These are phyloP conservation scores for Erythrophleum ivorense DNA, from an alignment of 331 rosid species.

Conservation along the genomic window DNA sequence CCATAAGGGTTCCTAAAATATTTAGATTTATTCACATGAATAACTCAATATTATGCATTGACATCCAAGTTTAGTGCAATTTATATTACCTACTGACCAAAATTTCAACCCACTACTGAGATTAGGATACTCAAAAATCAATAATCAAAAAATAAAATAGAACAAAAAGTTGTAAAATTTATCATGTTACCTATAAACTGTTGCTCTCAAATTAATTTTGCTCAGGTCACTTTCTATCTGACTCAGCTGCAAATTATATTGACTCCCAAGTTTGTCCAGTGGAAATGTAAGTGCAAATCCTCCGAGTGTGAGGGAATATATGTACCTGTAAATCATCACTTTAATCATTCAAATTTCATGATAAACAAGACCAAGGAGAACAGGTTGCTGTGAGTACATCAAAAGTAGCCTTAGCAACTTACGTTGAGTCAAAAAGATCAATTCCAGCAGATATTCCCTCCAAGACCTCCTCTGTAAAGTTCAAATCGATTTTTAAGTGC, in stretches of 20 bases:
- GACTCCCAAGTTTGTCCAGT: constrained; percentile 50
- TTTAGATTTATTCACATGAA: not conserved
- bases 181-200: constrained; percentile 62
- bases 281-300: constrained; percentile 90
- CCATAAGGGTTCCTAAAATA: not conserved
- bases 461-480: constrained; percentile 89
- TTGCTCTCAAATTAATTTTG: constrained; percentile 89
- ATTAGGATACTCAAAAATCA: constrained; percentile 22
- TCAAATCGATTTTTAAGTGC: constrained; percentile 37
- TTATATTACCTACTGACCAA: constrained; percentile 7
- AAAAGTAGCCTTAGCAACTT: constrained; percentile 47
- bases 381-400: constrained; percentile 15
- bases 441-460: constrained; percentile 89
- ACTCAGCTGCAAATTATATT: constrained; percentile 41
- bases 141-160: not conserved
- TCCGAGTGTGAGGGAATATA: constrained; percentile 75
- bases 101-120: constrained; percentile 4
- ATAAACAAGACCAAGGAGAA: constrained; percentile 24
- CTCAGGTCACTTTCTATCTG: constrained; percentile 60
- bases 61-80: constrained; percentile 19
- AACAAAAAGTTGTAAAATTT: constrained; percentile 3
- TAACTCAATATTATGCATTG: constrained; percentile 9
- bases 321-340: constrained; percentile 58
- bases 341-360: constrained; percentile 28
- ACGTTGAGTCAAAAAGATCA: constrained; percentile 90